Percentiles rank a stretch among this genome's conserved stretches.
phyloP scores from a whole-genome alignment of 2,329 filamentous ascomycete genomes.

The Cercospora canescens region DNA sequence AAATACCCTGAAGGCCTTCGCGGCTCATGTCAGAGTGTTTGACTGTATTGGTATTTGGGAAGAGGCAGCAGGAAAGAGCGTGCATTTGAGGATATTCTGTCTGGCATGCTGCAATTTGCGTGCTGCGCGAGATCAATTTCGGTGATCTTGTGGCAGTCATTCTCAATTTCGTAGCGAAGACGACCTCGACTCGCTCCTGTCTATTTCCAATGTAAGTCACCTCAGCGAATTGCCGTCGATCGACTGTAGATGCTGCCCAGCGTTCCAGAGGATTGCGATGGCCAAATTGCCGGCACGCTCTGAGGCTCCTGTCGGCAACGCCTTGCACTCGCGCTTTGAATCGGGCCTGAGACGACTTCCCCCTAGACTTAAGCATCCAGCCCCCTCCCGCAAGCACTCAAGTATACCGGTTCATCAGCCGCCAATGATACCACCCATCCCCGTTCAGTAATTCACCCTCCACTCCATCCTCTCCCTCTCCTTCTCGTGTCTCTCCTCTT shows the following conservation, averaged over 20 bases:
- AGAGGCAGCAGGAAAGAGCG: not conserved
- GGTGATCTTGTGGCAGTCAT: not conserved
- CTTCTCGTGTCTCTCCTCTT: conserved; percentile 11
- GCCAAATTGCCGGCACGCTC: not conserved
- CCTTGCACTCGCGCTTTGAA: not conserved
- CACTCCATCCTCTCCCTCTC: not conserved
- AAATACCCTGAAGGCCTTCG: not conserved
- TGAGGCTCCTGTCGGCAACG: not conserved
- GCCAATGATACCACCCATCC: no score
- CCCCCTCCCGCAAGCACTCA: no score
- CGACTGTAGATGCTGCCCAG: not conserved
- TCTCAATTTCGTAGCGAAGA: not conserved
- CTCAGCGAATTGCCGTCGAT: not conserved
- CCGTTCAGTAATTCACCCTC: not conserved
- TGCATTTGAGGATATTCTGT: not conserved
- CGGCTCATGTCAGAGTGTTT: not conserved
- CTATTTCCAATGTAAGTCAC: not conserved
- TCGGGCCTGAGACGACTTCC: not conserved
- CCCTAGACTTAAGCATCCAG: not conserved
- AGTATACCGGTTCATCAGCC: no score
- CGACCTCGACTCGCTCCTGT: not conserved
- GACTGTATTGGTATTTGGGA: not conserved
- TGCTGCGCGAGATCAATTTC: not conserved
- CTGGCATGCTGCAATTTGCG: not conserved
- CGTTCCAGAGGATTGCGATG: not conserved